Evolutionary conservation across 2,329 filamentous ascomycete species (phyloP).

Genomic region (Botrytis pseudocinerea): DNA sequence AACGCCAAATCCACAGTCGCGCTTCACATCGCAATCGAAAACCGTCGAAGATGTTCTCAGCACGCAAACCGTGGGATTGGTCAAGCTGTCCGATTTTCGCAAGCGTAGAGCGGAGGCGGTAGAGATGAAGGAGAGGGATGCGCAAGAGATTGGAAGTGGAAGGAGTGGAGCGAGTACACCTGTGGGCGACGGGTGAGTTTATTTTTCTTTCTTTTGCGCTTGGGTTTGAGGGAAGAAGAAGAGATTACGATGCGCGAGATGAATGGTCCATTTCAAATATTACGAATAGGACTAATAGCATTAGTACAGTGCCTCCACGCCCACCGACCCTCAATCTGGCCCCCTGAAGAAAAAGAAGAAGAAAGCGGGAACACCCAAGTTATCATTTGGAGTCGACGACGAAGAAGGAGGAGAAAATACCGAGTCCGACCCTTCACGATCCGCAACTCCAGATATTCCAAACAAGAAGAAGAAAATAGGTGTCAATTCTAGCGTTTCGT

Average conservation of each 20-base stretch:
- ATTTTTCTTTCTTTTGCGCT: constrained; percentile 23
- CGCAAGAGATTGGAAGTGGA: constrained; percentile 54
- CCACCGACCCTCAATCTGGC: constrained; percentile 37
- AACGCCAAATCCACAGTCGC: constrained; percentile 37
- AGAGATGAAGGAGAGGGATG: constrained; percentile 84
- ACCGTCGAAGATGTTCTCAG: constrained; percentile 42
- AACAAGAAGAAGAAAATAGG: constrained; percentile 52
- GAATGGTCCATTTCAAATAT: not conserved
- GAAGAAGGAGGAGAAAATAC: constrained; percentile 44
- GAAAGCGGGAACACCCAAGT: constrained; percentile 49
- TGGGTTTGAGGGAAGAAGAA: not conserved
- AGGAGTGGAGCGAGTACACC: constrained; percentile 32
- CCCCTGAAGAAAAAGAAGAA: constrained; percentile 48
- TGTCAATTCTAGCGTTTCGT: constrained; percentile 60
- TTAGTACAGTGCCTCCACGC: constrained; percentile 46
- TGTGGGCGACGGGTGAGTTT: constrained; percentile 58
- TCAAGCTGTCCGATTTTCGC: constrained; percentile 89
- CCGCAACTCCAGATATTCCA: constrained; percentile 36
- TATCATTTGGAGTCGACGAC: constrained; percentile 65
- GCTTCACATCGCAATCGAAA: constrained; percentile 39
- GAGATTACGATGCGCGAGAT: not conserved
- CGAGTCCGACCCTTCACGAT: constrained; percentile 40
- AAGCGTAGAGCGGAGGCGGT: constrained; percentile 94
- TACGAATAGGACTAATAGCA: constrained; percentile 34
- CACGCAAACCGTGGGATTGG: constrained; percentile 69